These are phyloP conservation scores for Rhytidhysteron rufulum DNA, from an alignment of 2,329 filamentous ascomycete genomes.

Conservation along the genomic window DNA sequence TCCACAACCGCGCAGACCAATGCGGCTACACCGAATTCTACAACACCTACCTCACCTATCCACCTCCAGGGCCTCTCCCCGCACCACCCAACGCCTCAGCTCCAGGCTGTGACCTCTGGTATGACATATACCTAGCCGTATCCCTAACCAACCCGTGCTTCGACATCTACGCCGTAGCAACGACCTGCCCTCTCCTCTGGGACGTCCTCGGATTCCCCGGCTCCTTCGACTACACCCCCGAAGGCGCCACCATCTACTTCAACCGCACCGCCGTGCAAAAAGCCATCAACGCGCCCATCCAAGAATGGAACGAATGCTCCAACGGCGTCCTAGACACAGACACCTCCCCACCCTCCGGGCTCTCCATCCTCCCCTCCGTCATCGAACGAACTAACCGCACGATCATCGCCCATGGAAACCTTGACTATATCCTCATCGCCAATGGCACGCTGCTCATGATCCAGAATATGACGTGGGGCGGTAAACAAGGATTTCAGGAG, in stretches of 20 bases:
- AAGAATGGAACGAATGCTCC: slow-evolving; percentile 57
- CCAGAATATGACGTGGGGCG: slow-evolving; percentile 80
- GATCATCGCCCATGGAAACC: slow-evolving; percentile 67
- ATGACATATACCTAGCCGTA: slow-evolving; percentile 53
- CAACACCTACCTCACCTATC: slow-evolving; percentile 62
- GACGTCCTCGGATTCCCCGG: slow-evolving; percentile 68
- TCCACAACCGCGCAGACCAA: slow-evolving; percentile 50
- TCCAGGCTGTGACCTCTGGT: slow-evolving; percentile 57
- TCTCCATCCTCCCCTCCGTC: slow-evolving; percentile 62
- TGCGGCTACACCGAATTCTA: slow-evolving; percentile 64
- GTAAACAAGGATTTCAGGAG: slow-evolving; percentile 64
- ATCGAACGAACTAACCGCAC: slow-evolving; percentile 70
- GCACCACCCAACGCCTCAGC: slow-evolving; percentile 40
- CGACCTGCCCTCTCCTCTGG: slow-evolving; percentile 67
- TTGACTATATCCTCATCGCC: slow-evolving; percentile 64
- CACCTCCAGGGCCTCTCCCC: slow-evolving; percentile 61
- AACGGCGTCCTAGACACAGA: slow-evolving; percentile 49
- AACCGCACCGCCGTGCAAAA: slow-evolving; percentile 66
- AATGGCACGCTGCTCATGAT: slow-evolving; percentile 69
- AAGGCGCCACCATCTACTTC: slow-evolving; percentile 63
- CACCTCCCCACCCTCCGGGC: slow-evolving; percentile 51
- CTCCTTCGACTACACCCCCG: slow-evolving; percentile 60
- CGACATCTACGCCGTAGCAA: slow-evolving; percentile 69
- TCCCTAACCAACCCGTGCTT: slow-evolving; percentile 69
- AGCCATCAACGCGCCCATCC: slow-evolving; percentile 61